Evolutionary conservation across 2,329 filamentous ascomycete genomes (phyloP).

Genomic region (Rhexocercosporidium sp.): DNA sequence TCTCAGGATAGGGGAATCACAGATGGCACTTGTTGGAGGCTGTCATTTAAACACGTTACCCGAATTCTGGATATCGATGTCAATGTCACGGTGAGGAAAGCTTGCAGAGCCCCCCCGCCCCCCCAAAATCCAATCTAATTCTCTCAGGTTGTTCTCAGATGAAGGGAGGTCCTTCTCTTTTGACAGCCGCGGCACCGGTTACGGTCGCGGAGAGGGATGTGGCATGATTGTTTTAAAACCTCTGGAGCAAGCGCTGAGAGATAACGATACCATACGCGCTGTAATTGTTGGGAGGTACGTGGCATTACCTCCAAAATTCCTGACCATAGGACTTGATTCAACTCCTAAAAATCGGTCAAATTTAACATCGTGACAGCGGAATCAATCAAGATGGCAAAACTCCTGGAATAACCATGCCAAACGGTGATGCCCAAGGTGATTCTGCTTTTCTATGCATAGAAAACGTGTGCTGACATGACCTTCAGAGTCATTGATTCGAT

Average conservation of each 20-base stretch:
- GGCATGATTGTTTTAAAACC: slow-evolving; percentile 65
- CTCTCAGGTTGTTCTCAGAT: slow-evolving; percentile 45
- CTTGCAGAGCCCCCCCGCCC: neutral
- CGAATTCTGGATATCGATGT: slow-evolving; percentile 36
- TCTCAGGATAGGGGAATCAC: slow-evolving; percentile 51
- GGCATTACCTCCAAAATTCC: neutral
- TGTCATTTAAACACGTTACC: slow-evolving; percentile 40
- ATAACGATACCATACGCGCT: slow-evolving; percentile 49
- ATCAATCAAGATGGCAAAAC: slow-evolving; percentile 54
- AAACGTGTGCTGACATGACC: slow-evolving; percentile 12
- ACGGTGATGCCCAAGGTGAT: slow-evolving; percentile 48
- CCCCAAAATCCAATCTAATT: slow-evolving; percentile 47
- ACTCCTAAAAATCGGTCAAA: neutral
- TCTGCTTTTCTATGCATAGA: too few species aligned
- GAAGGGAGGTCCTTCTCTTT: slow-evolving; percentile 50
- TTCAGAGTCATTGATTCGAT: slow-evolving; percentile 36
- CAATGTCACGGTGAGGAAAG: slow-evolving; percentile 35
- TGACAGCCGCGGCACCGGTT: slow-evolving; percentile 63
- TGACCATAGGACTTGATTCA: neutral
- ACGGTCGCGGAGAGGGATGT: slow-evolving; percentile 67
- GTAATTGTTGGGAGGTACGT: slow-evolving; percentile 45
- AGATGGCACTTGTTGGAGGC: slow-evolving; percentile 48
- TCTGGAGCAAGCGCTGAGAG: slow-evolving; percentile 50
- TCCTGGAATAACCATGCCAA: slow-evolving; percentile 52
- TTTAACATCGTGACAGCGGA: slow-evolving; percentile 37